Conservation (phyloP, 78 protist species). For the Emiliania huxleyi region DNA sequence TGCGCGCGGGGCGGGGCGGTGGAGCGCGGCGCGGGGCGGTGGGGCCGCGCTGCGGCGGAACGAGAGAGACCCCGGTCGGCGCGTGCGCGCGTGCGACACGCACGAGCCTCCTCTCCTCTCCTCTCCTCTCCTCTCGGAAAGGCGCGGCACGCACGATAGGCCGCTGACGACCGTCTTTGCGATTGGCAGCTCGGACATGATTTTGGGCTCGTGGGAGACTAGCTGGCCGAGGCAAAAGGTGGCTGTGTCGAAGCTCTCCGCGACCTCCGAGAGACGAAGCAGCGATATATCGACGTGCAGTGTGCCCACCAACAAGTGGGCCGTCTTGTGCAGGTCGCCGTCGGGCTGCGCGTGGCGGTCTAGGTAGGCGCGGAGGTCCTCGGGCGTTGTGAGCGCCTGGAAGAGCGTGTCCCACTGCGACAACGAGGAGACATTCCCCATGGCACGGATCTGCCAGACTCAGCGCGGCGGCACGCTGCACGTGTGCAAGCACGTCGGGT, state of each 20-base stretch:
- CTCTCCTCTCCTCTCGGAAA: too few relatives aligned
- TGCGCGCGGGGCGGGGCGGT: not conserved
- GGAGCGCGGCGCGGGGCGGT: too few relatives aligned
- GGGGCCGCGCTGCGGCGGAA: too few relatives aligned
- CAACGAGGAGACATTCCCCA: not conserved
- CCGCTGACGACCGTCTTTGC: not conserved
- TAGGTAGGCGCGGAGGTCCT: not conserved
- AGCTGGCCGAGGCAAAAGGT: constrained; percentile 43
- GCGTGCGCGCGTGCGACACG: not conserved
- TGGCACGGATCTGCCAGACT: too few relatives aligned
- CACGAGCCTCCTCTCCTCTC: not conserved
- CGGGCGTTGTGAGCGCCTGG: not conserved
- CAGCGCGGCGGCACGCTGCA: too few relatives aligned
- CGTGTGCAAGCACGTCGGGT: too few relatives aligned
- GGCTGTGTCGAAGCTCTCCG: constrained; percentile 24
- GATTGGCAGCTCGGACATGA: constrained; percentile 24
- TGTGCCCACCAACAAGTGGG: not conserved
- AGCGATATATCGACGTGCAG: not conserved
- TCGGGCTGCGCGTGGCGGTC: not conserved
- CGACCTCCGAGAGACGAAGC: not conserved
- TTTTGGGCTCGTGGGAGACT: constrained; percentile 40
- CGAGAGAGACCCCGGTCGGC: too few relatives aligned
- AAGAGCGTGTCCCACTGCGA: not conserved
- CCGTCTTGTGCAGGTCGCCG: not conserved
- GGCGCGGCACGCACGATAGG: constrained; percentile 35